Base-by-base conservation (phyloP, 768 basidiomycete genomes). In the Phlegmacium glaucopus region DNA sequence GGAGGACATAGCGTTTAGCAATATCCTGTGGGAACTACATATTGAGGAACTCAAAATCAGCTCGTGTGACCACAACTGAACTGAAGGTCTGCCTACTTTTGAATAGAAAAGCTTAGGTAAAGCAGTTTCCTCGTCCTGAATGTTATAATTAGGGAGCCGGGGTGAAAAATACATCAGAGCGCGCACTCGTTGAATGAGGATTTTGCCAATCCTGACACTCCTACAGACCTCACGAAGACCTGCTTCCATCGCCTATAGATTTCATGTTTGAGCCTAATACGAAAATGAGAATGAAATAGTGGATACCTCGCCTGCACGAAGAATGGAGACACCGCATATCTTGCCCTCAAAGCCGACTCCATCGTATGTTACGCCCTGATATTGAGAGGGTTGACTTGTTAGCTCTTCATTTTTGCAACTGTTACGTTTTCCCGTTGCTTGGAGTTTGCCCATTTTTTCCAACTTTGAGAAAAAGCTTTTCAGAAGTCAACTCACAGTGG, bases 301-400 rank as follows among this genome's bases (percentile, higher is more conserved):
- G 18, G 39, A 43, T 58, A 86, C 87, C 82, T 95, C 92, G 54
- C 95, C 95, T 7, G 93, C 93, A 12, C 95, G 78, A 58, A 97
- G 76, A 59, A 97, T 97, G 4, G 91, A 94, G 17, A 97, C 94
- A 12, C 94, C 94, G 59, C 94, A 95, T 52, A 97, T 95, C 72
- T 92, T 91, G 6, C 95, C 95, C 60, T 95, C 87, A 60, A 99
- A 99, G 0, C 91, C 87, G 2, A 97, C 92, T 13, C 95, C 95
- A 48, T 90, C 80, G 63, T 94, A 96, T 7, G 75, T 76, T 43
- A 82, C 79, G 43, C 94, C 94, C 82, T 86, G 58, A 56, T 10
- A n/a, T 34, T 11, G 10, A 10, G 32, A 34, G 32, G 32, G 11
- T 34, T 34, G 11, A 34, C 32, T 34, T 34, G 32, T 10, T 6